phyloP scores from a whole-genome alignment of 495 filamentous ascomycete species.

The Aspergillus ostianus region DNA sequence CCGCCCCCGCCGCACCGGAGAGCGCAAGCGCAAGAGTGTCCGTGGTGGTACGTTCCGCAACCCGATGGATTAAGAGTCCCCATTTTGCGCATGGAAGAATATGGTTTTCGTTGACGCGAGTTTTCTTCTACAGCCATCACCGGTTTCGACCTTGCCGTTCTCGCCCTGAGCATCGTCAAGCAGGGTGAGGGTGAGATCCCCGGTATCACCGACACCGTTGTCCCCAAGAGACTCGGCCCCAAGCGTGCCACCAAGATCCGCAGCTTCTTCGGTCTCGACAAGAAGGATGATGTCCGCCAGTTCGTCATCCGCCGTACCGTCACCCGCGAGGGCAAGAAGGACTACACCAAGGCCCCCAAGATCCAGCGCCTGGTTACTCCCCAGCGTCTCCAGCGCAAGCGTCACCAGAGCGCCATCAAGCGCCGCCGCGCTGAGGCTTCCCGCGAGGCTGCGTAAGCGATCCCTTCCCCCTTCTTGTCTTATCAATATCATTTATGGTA shows the following conservation, averaged over 20 bases:
- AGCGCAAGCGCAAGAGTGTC: slow-evolving; percentile 98
- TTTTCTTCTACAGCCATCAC: slow-evolving; percentile 63
- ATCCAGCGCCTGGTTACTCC: slow-evolving; percentile 99
- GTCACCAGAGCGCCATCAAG: slow-evolving; percentile 95
- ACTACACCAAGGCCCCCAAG: slow-evolving; percentile 99
- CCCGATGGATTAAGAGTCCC: not conserved
- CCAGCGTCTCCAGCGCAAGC: slow-evolving; percentile 99
- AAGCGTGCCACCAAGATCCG: slow-evolving; percentile 99
- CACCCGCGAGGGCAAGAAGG: slow-evolving; percentile 92
- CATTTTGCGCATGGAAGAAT: not conserved
- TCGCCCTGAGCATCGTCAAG: slow-evolving; percentile 93
- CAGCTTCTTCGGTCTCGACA: slow-evolving; percentile 96
- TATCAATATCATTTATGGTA: slow-evolving; percentile 9
- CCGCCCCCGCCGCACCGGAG: slow-evolving; percentile 92
- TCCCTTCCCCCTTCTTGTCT: not conserved
- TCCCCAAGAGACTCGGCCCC: slow-evolving; percentile 97
- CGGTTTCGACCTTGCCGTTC: slow-evolving; percentile 86
- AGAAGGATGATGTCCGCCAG: slow-evolving; percentile 99
- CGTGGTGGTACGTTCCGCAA: slow-evolving; percentile 65
- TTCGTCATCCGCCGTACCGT: slow-evolving; percentile 99
- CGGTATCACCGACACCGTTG: slow-evolving; percentile 91
- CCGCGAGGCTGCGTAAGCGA: slow-evolving; percentile 97
- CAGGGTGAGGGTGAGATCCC: slow-evolving; percentile 92
- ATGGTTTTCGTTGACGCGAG: slow-evolving; percentile 17
- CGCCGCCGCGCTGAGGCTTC: slow-evolving; percentile 88